Conservation (phyloP, 768 basidiomycete species). For the Termitomyces bulborhizus region DNA sequence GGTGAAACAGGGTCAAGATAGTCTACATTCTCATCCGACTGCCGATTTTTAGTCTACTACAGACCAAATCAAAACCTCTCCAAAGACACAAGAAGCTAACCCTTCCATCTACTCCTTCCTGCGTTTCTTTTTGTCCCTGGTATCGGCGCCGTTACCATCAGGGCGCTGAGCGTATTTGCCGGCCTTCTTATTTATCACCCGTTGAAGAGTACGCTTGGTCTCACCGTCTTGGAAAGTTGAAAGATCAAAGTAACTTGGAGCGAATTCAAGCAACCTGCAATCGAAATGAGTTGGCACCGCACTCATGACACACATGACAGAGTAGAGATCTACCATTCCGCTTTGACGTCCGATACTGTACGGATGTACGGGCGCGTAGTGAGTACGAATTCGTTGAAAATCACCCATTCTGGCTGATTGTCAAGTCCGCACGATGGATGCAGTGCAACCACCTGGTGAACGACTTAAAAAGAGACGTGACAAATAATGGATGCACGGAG, state of each 20-base stretch:
- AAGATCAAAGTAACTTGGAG: constrained; percentile 63
- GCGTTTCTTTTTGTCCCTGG: constrained; percentile 26
- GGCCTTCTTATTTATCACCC: constrained; percentile 45
- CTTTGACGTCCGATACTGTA: constrained; percentile 79
- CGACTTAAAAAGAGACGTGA: background rate
- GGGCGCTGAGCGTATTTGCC: constrained; percentile 29
- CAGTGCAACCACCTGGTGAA: constrained; percentile 54
- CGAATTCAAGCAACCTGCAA: constrained; percentile 34
- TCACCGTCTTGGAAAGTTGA: constrained; percentile 60
- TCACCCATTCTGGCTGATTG: constrained; percentile 85
- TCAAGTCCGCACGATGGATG: constrained; percentile 90
- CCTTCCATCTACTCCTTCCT: constrained; percentile 17
- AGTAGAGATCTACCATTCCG: constrained; percentile 65
- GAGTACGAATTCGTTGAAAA: constrained; percentile 93
- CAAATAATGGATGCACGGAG: background rate
- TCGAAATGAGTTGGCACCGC: constrained; percentile 1
- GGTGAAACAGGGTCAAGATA: background rate
- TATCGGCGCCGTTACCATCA: constrained; percentile 16
- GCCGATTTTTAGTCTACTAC: too few relatives aligned
- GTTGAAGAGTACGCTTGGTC: constrained; percentile 58
- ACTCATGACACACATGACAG: background rate
- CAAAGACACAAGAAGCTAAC: background rate
- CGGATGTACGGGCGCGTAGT: constrained; percentile 88
- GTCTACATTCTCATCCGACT: constrained; percentile 2
- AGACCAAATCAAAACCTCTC: background rate